Conservation (phyloP, 139 green algal genomes). For the Chlorella ohadii region DNA sequence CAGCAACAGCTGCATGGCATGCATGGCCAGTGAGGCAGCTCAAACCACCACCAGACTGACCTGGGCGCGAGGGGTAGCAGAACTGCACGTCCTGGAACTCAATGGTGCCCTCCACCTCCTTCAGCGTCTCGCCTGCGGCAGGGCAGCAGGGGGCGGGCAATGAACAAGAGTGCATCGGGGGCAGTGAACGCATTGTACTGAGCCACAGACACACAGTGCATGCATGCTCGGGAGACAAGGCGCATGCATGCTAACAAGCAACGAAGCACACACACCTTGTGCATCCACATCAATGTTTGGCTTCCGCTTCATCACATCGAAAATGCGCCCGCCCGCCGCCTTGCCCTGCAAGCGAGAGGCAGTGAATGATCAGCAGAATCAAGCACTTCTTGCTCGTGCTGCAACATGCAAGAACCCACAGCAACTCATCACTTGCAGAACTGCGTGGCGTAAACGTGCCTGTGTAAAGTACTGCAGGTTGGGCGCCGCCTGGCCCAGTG, state of each 20-base stretch:
- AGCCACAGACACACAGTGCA: no score
- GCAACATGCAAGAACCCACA: no score
- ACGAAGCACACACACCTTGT: neutral
- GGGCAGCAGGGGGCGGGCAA: neutral
- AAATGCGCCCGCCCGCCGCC: slow-evolving; percentile 67
- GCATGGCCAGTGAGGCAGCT: no score
- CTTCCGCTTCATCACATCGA: slow-evolving; percentile 70
- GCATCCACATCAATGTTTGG: slow-evolving; percentile 59
- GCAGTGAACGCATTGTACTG: no score
- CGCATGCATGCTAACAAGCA: no score
- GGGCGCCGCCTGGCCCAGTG: slow-evolving; percentile 62
- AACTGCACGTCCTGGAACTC: slow-evolving; percentile 76
- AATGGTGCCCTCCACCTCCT: slow-evolving; percentile 55
- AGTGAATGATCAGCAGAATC: no score
- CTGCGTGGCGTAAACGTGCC: no score
- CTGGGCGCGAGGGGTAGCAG: slow-evolving; percentile 73
- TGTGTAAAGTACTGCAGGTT: slow-evolving; percentile 50
- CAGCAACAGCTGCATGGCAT: no score
- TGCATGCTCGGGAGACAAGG: no score
- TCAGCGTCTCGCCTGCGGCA: slow-evolving; percentile 32
- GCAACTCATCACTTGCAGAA: neutral
- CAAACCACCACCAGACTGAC: no score
- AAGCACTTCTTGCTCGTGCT: no score
- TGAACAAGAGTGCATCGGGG: neutral
- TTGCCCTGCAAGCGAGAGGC: slow-evolving; percentile 59